Base-by-base conservation (phyloP, 805 yeast genomes). In the Candida taoyuanica region DNA sequence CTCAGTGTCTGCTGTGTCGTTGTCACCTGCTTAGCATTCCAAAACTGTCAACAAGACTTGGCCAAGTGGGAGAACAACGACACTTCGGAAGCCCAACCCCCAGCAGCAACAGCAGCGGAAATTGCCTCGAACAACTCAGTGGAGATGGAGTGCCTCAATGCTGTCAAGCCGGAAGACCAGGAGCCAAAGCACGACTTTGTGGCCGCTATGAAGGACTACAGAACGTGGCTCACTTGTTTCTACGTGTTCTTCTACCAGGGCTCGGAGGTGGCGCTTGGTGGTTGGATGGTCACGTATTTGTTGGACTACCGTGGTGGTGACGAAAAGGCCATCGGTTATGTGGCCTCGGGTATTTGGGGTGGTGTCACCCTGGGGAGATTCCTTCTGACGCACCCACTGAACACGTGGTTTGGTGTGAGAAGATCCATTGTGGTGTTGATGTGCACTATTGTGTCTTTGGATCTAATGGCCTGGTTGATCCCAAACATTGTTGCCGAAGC, bases 301-400 rank as follows among this genome's bases (percentile, higher is more conserved):
- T 63, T 74, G 26, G 72, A 68, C 18, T 73, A 74, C 45, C 63
- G 82, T 31, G 58, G 63, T 24, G 81, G 75, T 2, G 52, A 61
- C 36, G 46, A 56, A 4, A 39, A 50, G 1, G 50, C 65, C 8
- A 64, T 69, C 36, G 82, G 84, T 17, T 77, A 75, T 49, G 77
- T 76, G 17, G 70, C 80, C 0, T 71, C 82, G 9, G 85, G 84
- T 0, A 76, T 72, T 48, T 79, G 85, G 85, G 75, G 68, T 15
- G 86, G 86, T 13, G 58, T 79, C 21, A 74, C 84, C 0, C 28
- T 74, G 7, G 84, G 85, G 1, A 58, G 86, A 33, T 55, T 79
- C 17, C 36, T 65, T 3, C 58, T 78, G n/a, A 73, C 77, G 0
- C 58, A 66, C 15, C 46, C 54, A 1, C 48, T 69, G 12, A 67